Percentiles rank a stretch among this genome's conserved stretches.
Evolutionary conservation across 345 rosid genomes (phyloP).

Genomic region (Garcia nutans): DNA sequence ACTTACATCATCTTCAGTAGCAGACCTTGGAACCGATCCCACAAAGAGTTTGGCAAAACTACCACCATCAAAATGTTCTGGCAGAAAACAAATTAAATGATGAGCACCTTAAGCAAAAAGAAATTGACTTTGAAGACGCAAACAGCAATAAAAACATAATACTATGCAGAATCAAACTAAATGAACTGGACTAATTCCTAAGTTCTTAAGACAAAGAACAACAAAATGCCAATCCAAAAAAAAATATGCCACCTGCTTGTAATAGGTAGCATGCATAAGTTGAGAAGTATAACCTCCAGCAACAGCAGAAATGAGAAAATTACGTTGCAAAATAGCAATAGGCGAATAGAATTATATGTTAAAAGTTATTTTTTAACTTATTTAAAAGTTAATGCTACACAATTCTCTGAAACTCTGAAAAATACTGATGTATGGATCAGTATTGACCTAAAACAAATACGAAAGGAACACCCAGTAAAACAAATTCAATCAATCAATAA

Average conservation of each 20-base stretch:
- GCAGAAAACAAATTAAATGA: conserved; percentile 5
- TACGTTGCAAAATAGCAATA: not conserved
- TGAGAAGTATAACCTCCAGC: not conserved
- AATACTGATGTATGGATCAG: not conserved
- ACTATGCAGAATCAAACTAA: not conserved
- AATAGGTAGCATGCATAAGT: not conserved
- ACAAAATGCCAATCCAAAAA: not conserved
- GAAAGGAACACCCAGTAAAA: not conserved
- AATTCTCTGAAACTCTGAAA: not conserved
- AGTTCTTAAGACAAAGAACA: not conserved
- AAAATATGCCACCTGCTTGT: not conserved
- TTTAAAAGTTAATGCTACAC: no score
- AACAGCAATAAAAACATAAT: not conserved
- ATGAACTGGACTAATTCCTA: not conserved
- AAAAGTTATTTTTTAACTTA: no score
- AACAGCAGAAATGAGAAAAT: not conserved
- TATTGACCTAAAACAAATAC: not conserved
- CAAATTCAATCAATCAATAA: not conserved
- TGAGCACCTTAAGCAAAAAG: not conserved
- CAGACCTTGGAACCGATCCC: conserved; percentile 94
- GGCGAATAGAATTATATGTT: no score
- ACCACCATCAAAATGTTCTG: conserved; percentile 52
- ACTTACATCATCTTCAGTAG: conserved; percentile 84
- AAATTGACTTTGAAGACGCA: not conserved
- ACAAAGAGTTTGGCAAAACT: conserved; percentile 88